Conservation (phyloP, 139 green algal species). For the Coelastrella sp. region DNA sequence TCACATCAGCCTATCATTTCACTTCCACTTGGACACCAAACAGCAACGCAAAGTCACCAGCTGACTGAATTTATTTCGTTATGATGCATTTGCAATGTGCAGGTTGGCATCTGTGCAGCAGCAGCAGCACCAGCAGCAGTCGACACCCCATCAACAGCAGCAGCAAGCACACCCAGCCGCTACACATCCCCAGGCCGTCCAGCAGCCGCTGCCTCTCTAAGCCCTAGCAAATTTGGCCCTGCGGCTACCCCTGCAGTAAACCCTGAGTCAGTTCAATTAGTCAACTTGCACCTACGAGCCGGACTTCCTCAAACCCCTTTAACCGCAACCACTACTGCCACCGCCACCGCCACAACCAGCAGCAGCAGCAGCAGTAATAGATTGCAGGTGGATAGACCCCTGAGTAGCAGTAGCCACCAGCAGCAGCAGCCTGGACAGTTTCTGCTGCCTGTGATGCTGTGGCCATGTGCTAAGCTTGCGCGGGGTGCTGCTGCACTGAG, state of each 20-base stretch:
- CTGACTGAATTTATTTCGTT: too few species aligned
- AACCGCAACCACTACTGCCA: too few species aligned
- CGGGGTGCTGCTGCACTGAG: neutral
- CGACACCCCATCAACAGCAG: neutral
- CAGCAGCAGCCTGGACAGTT: neutral
- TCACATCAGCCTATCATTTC: too few species aligned
- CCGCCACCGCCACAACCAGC: neutral
- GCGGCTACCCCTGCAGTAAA: slow-evolving; percentile 7
- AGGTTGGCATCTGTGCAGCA: slow-evolving; percentile 4
- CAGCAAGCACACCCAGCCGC: slow-evolving; percentile 5
- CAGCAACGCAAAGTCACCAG: too few species aligned
- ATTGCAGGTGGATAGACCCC: too few species aligned
- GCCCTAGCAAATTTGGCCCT: slow-evolving; percentile 31
- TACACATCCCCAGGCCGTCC: neutral
- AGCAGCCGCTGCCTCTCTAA: neutral
- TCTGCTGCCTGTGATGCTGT: slow-evolving; percentile 11
- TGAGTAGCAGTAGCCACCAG: neutral
- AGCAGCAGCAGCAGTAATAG: neutral
- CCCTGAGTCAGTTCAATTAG: neutral
- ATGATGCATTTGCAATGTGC: too few species aligned
- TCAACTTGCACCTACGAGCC: neutral
- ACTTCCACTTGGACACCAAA: too few species aligned
- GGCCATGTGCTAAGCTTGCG: slow-evolving; percentile 34
- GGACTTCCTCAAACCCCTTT: neutral
- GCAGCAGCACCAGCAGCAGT: slow-evolving; percentile 27